phyloP scores from a whole-genome alignment of 495 filamentous ascomycete genomes.

The Trichoderma reesei region DNA sequence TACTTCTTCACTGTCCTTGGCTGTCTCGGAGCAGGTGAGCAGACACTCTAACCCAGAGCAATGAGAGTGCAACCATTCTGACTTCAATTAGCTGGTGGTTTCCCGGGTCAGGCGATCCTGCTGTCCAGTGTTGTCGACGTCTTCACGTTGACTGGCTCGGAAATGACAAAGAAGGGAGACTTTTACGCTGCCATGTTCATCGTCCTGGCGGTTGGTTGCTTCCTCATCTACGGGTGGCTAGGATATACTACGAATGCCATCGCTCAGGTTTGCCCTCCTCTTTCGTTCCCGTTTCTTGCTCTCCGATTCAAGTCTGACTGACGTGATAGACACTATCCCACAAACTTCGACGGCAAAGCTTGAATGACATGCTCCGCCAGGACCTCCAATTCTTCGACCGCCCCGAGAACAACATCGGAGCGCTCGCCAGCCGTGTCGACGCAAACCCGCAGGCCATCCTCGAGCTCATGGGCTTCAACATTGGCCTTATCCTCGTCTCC shows the following conservation, averaged over 20 bases:
- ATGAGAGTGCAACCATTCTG: background rate
- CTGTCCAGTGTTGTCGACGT: slow-evolving; percentile 12
- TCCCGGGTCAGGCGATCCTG: slow-evolving; percentile 10
- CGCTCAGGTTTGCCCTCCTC: slow-evolving; percentile 13
- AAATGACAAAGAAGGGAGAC: slow-evolving; percentile 10
- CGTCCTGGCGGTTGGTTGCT: slow-evolving; percentile 22
- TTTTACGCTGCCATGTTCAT: slow-evolving; percentile 21
- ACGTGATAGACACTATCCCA: slow-evolving; percentile 20
- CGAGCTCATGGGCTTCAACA: slow-evolving; percentile 36
- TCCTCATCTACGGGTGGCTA: slow-evolving; percentile 5
- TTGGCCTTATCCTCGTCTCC: slow-evolving; percentile 21
- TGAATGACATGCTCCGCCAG: slow-evolving; percentile 31
- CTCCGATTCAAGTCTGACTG: background rate
- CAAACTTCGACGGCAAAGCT: slow-evolving; percentile 3
- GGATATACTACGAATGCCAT: slow-evolving; percentile 6
- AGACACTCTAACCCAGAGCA: slow-evolving; percentile 4
- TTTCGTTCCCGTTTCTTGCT: slow-evolving; percentile 20
- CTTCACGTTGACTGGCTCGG: slow-evolving; percentile 15
- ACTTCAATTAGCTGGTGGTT: slow-evolving; percentile 14
- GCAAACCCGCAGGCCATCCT: slow-evolving; percentile 40
- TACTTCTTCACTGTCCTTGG: background rate
- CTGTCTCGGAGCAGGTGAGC: slow-evolving; percentile 11
- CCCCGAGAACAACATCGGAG: slow-evolving; percentile 39
- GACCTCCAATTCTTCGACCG: slow-evolving; percentile 43
- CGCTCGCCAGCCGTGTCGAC: slow-evolving; percentile 39